Base-by-base conservation (phyloP, 257 asterid genomes). In the Plantago major region DNA sequence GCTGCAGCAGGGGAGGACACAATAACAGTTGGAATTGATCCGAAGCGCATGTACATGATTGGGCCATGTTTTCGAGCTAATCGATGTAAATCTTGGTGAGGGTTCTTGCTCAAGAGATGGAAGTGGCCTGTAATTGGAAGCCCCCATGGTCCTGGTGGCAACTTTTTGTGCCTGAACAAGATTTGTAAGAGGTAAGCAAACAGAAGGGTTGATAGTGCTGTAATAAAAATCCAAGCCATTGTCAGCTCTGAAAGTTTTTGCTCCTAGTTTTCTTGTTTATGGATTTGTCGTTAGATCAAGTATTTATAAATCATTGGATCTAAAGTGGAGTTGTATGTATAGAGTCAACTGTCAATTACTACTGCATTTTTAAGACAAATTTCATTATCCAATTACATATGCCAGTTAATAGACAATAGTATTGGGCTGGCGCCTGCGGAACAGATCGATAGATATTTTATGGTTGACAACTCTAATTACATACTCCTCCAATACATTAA, bases 41-140 rank as follows among this genome's bases (percentile, higher is more conserved):
- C 84, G 8, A 79, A 55, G 14, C 74, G 72, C 13, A 79, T 7
- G 26, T 72, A 72, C 84, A 75, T 66, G 17, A 79, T 69, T 9
- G 76, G 77, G 73, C 84, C 84, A 22, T 79, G 58, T 18, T 73
- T 70, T 15, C 48, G 63, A 58, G 79, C 77, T 6, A 79, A 19
- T 2, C 33, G 42, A 1, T 12, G 18, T 2, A 79, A 13, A 18
- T 73, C 66, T 7, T 60, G 77, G 68, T 79, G 81, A 0, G 84
- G 81, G 48, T 64, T 70, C 51, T 51, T 70, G 1, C 84, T 75
- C 11, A 79, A 30, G 17, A 76, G 58, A 43, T 79, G 81, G 42
- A 76, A 50, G 56, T 79, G 79, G 58, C 84, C 81, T 4, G 74
- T 22, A 22, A 78, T 58, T 3, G 84, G 78, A 46, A 78, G 57